These are phyloP conservation scores for Neonectria coccinea DNA, from an alignment of 2,329 filamentous ascomycete genomes.

Conservation along the genomic window DNA sequence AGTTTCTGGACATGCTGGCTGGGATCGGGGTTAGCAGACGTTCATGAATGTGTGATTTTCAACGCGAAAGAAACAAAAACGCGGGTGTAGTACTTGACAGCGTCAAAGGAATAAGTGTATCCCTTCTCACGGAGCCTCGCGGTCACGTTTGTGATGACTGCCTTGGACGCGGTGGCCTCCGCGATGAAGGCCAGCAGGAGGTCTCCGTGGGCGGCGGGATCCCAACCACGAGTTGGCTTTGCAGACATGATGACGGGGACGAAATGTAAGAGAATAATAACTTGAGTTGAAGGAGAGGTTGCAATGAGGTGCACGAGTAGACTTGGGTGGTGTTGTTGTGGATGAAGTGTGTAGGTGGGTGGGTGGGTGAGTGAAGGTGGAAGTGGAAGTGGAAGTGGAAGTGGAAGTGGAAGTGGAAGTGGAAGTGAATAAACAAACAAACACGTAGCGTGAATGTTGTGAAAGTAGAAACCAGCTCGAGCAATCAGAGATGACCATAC, in stretches of 20 bases:
- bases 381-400: background rate
- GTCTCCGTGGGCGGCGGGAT: constrained; percentile 53
- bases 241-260: constrained; percentile 27
- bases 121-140: constrained; percentile 50
- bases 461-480: constrained; percentile 9
- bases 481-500: constrained; percentile 46
- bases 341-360: background rate
- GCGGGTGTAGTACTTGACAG: constrained; percentile 53
- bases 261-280: constrained; percentile 11
- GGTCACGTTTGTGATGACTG: constrained; percentile 49
- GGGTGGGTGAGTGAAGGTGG: background rate
- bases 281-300: background rate
- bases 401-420: background rate
- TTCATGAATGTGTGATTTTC: constrained; percentile 4
- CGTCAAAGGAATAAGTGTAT: constrained; percentile 54
- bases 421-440: constrained; percentile 1
- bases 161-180: constrained; percentile 50
- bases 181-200: constrained; percentile 54
- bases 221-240: constrained; percentile 50
- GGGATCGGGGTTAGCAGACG: constrained; percentile 31
- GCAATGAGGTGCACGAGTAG: constrained; percentile 11
- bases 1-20: constrained; percentile 63
- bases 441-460: background rate
- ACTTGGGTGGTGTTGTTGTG: constrained; percentile 3
- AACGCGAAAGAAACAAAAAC: constrained; percentile 5